phyloP scores from a whole-genome alignment of 179 eudicot species.

The Spergularia azorica region DNA sequence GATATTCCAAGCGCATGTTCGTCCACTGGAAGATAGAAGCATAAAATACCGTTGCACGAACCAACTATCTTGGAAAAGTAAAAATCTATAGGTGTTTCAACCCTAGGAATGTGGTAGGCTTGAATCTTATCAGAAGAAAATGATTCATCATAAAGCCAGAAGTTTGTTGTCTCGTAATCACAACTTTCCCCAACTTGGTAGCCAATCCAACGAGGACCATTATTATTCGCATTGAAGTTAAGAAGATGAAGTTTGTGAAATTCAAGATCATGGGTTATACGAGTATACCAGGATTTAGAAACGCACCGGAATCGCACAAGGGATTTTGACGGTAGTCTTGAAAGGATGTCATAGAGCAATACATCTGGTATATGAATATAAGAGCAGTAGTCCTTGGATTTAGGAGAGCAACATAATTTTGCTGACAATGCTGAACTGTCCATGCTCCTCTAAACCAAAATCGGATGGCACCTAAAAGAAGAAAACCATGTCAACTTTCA shows the following conservation, averaged over 20 bases:
- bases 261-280: conserved; percentile 3
- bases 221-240: conserved; percentile 1
- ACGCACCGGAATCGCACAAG: conserved; percentile 14
- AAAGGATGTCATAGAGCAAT: conserved; percentile 11
- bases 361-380: conserved; percentile 3
- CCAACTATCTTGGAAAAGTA: neutral
- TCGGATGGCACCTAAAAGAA: conserved; percentile 4
- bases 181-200: neutral
- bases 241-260: conserved; percentile 15
- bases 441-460: neutral
- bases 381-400: neutral
- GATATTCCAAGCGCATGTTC: neutral
- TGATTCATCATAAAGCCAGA: conserved; percentile 13
- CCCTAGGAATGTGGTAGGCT: conserved; percentile 2
- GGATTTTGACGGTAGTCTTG: conserved; percentile 8
- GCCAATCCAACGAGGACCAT: conserved; percentile 9
- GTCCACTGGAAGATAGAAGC: conserved; percentile 9
- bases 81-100: neutral
- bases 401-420: neutral
- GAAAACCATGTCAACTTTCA: neutral
- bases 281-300: conserved; percentile 7
- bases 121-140: conserved; percentile 8
- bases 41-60: conserved; percentile 8
- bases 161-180: neutral
- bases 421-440: neutral